A percentile compares a stretch with the other conserved stretches of the same genome.
phyloP scores from a whole-genome alignment of 116 monocot species.

The Trichopus zeylanicus region DNA sequence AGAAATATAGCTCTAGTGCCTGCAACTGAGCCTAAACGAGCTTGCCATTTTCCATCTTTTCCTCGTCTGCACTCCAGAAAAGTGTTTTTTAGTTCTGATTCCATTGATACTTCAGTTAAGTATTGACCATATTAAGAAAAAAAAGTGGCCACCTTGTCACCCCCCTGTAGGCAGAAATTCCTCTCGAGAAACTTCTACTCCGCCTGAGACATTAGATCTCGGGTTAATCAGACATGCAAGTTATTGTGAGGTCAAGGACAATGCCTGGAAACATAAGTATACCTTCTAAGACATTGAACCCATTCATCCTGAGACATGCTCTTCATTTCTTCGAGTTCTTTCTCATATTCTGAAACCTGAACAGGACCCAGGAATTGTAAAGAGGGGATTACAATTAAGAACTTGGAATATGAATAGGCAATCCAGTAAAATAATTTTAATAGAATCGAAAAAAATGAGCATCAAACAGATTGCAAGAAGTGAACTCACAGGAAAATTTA shows the following conservation, averaged over 20 bases:
- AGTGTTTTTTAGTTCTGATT: not conserved
- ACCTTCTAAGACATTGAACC: constrained; percentile 43
- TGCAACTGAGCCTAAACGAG: constrained; percentile 13
- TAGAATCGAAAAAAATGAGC: not conserved
- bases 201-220: constrained; percentile 7
- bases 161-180: constrained; percentile 31
- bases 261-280: not conserved
- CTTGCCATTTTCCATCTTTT: constrained; percentile 21
- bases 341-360: constrained; percentile 11
- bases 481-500: constrained; percentile 13
- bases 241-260: not conserved
- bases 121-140: not conserved
- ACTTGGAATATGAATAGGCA: not conserved
- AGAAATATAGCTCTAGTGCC: constrained; percentile 18
- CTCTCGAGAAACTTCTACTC: constrained; percentile 33
- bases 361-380: not conserved
- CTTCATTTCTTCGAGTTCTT: constrained; percentile 37
- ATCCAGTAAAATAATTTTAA: not conserved
- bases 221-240: not conserved
- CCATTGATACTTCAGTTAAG: too few species aligned
- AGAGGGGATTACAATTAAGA: not conserved
- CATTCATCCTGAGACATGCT: constrained; percentile 46
- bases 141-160: constrained; percentile 22
- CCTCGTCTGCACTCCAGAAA: not conserved
- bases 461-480: not conserved